Evolutionary conservation across 148 eudicot genomes (phyloP).

Genomic region (Spergularia bocconei): DNA sequence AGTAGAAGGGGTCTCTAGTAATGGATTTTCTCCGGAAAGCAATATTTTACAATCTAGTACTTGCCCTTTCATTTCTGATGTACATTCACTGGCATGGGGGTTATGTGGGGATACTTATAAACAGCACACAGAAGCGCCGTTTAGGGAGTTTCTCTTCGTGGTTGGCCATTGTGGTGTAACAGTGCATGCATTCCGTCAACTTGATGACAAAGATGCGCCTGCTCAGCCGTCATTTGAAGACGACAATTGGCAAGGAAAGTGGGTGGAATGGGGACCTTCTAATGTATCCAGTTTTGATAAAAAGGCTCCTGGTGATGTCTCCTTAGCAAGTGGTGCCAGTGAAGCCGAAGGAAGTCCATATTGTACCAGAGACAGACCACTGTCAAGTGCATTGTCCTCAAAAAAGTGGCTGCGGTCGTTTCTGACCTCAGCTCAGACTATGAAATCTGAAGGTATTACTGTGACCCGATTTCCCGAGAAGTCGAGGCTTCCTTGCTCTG

Average conservation of each 20-base stretch:
- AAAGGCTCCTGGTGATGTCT: conserved; percentile 27
- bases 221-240: conserved; percentile 25
- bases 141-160: conserved; percentile 74
- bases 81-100: conserved; percentile 87
- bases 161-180: conserved; percentile 70
- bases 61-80: conserved; percentile 58
- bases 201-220: conserved; percentile 26
- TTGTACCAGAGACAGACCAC: conserved; percentile 25
- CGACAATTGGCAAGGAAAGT: conserved; percentile 50
- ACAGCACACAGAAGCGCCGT: conserved; percentile 51
- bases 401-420: conserved; percentile 79
- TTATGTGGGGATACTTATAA: conserved; percentile 59
- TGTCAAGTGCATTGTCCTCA: conserved; percentile 29
- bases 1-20: conserved; percentile 31
- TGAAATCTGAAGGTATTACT: conserved; percentile 43
- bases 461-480: conserved; percentile 60
- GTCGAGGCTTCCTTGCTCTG: conserved; percentile 47
- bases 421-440: conserved; percentile 46
- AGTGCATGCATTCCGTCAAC: conserved; percentile 68
- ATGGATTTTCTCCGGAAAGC: conserved; percentile 29
- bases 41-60: conserved; percentile 29
- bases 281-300: conserved; percentile 20
- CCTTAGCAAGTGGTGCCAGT: conserved; percentile 20
- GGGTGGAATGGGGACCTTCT: conserved; percentile 94
- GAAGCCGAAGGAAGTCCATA: conserved; percentile 33